A percentile compares a stretch with the other conserved stretches of the same genome.
Evolutionary conservation across 257 asterid species (phyloP).

Genomic region (Scutellaria galericulata): DNA sequence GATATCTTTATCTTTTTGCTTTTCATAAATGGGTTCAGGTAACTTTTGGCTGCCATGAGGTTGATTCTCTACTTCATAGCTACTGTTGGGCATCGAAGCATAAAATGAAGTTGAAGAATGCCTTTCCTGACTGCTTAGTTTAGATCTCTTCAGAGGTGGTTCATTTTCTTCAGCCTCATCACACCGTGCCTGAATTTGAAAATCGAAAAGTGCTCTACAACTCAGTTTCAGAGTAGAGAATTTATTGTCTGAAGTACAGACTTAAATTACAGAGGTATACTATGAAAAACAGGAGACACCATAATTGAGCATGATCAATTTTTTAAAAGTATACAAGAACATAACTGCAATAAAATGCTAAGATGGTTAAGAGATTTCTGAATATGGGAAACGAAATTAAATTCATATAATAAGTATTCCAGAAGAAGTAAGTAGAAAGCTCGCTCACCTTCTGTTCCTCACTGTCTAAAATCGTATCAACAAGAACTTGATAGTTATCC

Average conservation of each 20-base stretch:
- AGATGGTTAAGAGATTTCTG: background rate
- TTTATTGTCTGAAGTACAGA: background rate
- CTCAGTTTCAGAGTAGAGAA: conserved; percentile 1
- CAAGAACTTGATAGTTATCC: conserved; percentile 45
- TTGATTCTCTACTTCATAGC: conserved; percentile 23
- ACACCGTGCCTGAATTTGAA: conserved; percentile 12
- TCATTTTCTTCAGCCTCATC: conserved; percentile 41
- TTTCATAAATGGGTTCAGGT: conserved; percentile 4
- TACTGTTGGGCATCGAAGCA: conserved; percentile 7
- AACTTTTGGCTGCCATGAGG: conserved; percentile 26
- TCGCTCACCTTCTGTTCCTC: conserved; percentile 46
- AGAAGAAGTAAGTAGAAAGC: conserved; percentile 20
- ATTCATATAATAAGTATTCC: background rate
- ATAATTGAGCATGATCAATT: background rate
- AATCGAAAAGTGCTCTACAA: background rate
- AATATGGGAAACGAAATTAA: background rate
- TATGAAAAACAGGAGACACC: background rate
- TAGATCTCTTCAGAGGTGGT: conserved; percentile 42
- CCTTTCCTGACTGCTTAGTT: conserved; percentile 29
- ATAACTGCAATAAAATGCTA: background rate
- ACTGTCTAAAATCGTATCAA: conserved; percentile 46
- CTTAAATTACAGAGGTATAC: background rate
- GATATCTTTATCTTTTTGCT: conserved; percentile 17
- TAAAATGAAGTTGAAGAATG: conserved; percentile 26
- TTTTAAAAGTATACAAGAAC: background rate